A percentile compares a stretch with the other conserved stretches of the same genome.
Evolutionary conservation across 2,329 filamentous ascomycete species (phyloP).

Genomic region (Fusarium virguliforme): DNA sequence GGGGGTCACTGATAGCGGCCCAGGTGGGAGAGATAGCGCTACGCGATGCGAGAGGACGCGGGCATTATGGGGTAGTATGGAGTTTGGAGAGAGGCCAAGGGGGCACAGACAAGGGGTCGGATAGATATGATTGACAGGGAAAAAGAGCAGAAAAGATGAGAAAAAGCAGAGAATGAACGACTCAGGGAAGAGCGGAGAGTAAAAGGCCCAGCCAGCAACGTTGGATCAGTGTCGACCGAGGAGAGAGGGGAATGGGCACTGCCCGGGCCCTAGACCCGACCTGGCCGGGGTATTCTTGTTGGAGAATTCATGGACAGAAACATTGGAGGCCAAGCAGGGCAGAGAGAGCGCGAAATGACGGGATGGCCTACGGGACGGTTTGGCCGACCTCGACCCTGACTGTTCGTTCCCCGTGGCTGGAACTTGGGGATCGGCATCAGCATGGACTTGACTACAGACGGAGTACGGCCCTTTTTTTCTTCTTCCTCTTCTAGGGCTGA

Average conservation of each 20-base stretch:
- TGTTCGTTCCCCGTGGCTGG: not conserved
- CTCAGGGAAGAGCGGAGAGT: conserved; percentile 24
- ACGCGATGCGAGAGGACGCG: conserved; percentile 46
- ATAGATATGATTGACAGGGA: conserved; percentile 12
- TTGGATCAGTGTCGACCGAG: conserved; percentile 23
- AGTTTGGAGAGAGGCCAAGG: conserved; percentile 46
- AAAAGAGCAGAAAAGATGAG: conserved; percentile 12
- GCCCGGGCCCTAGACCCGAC: conserved; percentile 37
- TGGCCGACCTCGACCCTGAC: not conserved
- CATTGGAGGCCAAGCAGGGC: not conserved
- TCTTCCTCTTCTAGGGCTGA: not conserved
- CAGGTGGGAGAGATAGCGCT: conserved; percentile 50
- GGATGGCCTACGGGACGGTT: conserved; percentile 3
- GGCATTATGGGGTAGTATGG: conserved; percentile 49
- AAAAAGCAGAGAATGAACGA: conserved; percentile 1
- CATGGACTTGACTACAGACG: not conserved
- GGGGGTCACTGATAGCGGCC: conserved; percentile 48
- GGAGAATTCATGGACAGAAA: conserved; percentile 26
- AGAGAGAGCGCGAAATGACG: conserved; percentile 4
- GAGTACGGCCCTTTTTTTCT: not conserved
- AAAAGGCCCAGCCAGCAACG: conserved; percentile 9
- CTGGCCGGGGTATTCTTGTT: conserved; percentile 20
- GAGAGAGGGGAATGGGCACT: conserved; percentile 37
- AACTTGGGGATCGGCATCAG: not conserved
- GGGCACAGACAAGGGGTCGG: conserved; percentile 12